These are phyloP conservation scores for Trametes cubensis DNA, from an alignment of 768 basidiomycete species.

Conservation along the genomic window DNA sequence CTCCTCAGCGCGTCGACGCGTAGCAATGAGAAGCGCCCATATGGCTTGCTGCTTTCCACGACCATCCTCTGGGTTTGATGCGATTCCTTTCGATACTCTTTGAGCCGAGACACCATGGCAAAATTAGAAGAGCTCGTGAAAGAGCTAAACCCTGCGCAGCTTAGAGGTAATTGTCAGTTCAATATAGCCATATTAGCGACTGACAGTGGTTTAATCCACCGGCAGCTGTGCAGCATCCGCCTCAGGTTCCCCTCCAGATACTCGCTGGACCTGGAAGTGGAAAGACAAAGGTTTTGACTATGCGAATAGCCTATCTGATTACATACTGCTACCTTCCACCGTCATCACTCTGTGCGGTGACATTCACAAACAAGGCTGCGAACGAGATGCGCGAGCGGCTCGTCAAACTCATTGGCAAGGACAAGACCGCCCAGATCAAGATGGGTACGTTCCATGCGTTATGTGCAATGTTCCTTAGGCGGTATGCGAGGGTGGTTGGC, in stretches of 20 bases:
- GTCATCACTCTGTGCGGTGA: conserved; percentile 73
- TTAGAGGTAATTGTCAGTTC: conserved; percentile 35
- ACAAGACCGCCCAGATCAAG: conserved; percentile 53
- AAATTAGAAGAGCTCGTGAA: conserved; percentile 13
- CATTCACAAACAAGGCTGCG: conserved; percentile 90
- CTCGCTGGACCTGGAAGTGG: conserved; percentile 82
- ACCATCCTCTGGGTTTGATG: not conserved
- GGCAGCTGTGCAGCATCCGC: conserved; percentile 69
- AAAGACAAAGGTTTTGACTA: conserved; percentile 71
- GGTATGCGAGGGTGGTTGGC: conserved; percentile 58
- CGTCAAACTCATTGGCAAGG: conserved; percentile 64
- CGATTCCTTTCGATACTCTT: not conserved
- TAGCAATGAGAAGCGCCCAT: conserved; percentile 2
- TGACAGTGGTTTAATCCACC: not conserved
- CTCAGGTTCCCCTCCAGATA: conserved; percentile 70
- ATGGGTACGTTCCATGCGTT: conserved; percentile 82
- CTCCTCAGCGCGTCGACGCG: conserved; percentile 18
- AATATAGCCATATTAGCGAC: not conserved
- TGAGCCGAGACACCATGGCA: not conserved
- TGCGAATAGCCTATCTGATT: conserved; percentile 69
- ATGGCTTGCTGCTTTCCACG: conserved; percentile 13
- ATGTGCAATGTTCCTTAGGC: conserved; percentile 72
- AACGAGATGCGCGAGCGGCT: conserved; percentile 83
- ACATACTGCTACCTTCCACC: conserved; percentile 53
- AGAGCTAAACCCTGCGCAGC: conserved; percentile 38